These are phyloP conservation scores for Saccharomyces hybrid DNA, from an alignment of 1,139 yeast species.

Conservation along the genomic window DNA sequence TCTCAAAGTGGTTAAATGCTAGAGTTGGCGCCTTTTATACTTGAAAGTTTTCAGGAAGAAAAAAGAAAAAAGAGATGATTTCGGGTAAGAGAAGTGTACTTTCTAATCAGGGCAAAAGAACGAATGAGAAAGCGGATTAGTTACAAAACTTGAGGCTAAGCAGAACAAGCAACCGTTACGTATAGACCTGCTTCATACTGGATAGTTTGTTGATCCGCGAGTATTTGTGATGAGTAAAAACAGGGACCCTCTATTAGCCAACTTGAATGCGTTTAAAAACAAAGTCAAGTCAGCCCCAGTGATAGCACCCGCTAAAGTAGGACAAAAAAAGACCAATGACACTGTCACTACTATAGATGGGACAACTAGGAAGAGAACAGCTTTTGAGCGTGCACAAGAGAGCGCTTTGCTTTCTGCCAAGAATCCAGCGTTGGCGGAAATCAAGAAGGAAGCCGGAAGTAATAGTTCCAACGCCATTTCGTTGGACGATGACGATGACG, in stretches of 20 bases:
- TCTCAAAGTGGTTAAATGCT: not conserved
- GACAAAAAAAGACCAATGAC: constrained; percentile 7
- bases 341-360: constrained; percentile 11
- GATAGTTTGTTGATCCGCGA: not conserved
- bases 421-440: constrained; percentile 8
- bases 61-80: not conserved
- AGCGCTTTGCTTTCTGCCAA: not conserved
- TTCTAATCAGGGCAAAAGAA: not conserved
- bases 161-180: not conserved
- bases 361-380: constrained; percentile 23
- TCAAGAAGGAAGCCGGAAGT: constrained; percentile 9
- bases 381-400: constrained; percentile 1
- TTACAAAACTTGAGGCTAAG: not conserved
- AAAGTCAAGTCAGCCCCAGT: constrained; percentile 52
- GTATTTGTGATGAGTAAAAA: constrained; percentile 12
- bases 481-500: constrained; percentile 15
- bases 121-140: constrained; percentile 4
- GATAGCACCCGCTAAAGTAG: constrained; percentile 38
- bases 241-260: constrained; percentile 40
- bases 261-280: constrained; percentile 53
- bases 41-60: not conserved
- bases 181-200: not conserved
- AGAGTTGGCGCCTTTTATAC: not conserved
- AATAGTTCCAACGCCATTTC: not conserved
- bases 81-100: constrained; percentile 2